Conservation (phyloP, 1,139 yeast species). For the Nakaseomyces kungkrabaensis region DNA sequence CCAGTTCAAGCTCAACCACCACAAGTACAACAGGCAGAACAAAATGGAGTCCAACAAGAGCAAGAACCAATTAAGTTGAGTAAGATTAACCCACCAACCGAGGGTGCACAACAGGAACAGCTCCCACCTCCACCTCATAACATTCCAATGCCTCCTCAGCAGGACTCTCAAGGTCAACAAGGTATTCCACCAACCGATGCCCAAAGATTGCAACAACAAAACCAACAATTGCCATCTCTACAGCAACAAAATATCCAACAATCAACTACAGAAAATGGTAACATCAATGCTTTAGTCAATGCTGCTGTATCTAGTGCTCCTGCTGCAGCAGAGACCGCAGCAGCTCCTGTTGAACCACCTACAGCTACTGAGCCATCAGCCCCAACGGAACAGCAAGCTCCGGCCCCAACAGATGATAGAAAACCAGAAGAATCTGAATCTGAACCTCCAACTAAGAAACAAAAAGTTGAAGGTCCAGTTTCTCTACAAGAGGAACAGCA, state of each 20-base stretch:
- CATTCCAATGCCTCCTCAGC: constrained; percentile 4
- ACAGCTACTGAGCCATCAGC: constrained; percentile 2
- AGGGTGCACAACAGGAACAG: constrained; percentile 1
- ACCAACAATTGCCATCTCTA: constrained; percentile 8
- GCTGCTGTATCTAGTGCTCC: constrained; percentile 23
- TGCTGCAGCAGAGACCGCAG: constrained; percentile 3
- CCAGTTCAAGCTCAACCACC: constrained; percentile 15
- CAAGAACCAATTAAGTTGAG: background rate
- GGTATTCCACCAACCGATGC: constrained; percentile 7
- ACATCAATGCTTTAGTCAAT: constrained; percentile 25
- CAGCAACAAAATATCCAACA: constrained; percentile 8
- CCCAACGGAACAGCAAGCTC: background rate
- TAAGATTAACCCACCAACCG: background rate
- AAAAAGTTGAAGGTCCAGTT: constrained; percentile 1
- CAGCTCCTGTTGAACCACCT: background rate
- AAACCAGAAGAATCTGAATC: background rate
- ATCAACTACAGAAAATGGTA: constrained; percentile 25
- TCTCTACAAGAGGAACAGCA: constrained; percentile 4
- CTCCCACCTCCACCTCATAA: constrained; percentile 8
- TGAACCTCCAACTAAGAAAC: constrained; percentile 3
- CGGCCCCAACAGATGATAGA: background rate
- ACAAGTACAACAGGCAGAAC: constrained; percentile 8
- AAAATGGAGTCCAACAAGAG: constrained; percentile 4
- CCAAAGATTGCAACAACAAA: constrained; percentile 5
- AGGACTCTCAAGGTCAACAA: background rate